Evolutionary conservation across 2,329 filamentous ascomycete genomes (phyloP), one percentile per base, ranked within the genome.

Genomic region (Aspergillus amoenus): DNA sequence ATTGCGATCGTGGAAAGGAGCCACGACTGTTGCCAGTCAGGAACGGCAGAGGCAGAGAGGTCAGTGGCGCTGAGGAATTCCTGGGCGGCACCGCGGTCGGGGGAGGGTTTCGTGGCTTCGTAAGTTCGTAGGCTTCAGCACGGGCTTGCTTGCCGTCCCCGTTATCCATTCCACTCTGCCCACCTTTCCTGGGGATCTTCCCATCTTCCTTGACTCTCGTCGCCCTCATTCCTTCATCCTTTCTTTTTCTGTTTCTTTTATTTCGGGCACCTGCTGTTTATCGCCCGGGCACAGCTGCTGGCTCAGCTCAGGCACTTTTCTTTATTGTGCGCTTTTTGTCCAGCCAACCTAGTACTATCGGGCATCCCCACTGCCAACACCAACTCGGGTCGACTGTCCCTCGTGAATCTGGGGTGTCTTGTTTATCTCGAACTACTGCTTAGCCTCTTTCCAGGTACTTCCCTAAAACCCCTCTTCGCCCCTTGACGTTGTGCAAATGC

Each of bases 401-500:
- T 57, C 44, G 41, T 48, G 50, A 54, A 50, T 48, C 55, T 50
- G 55, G 55, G 48, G 44, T 50, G 34, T 48, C 42, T 57, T 44
- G 27, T 56, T 46, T 51, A 55, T 55, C 59, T 54, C 21, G 41
- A 37, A 32, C 46, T 37, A 45, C 51, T 30, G 30, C 40, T 54
- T 51, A 51, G 52, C 34, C 43, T 48, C 47, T 47, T 50, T 56
- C 40, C 30, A 55, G 51, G 56, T 58, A 55, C 52, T 24, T 56
- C 47, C 48, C 57, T 57, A 46, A 52, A 56, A 40, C 41, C 42
- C 43, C 46, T 32, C 30, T 30, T 42, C 48, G 41, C 53, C 59
- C 62, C 59, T 57, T 59, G 61, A 64, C 55, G 49, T 55, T 58
- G 51, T 53, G 58, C 52, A 39, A 45, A 61, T 52, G 45, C 44